These are phyloP conservation scores for Yamadazyma atlantica DNA, from an alignment of 1,139 yeast species.

Conservation along the genomic window DNA sequence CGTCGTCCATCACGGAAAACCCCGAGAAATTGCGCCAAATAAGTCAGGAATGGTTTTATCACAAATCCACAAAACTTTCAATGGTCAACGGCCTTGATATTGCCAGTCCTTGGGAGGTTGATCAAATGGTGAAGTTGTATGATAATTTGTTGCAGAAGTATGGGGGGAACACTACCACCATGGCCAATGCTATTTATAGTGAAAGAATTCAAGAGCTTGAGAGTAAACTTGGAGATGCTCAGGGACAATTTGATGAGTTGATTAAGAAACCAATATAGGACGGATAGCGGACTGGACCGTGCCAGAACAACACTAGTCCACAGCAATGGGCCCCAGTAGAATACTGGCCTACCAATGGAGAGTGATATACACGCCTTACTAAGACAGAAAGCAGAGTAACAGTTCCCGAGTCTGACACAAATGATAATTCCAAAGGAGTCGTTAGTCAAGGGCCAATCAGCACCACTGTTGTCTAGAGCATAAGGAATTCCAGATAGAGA, in stretches of 20 bases:
- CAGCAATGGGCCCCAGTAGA: too few species aligned
- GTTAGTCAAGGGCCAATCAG: too few species aligned
- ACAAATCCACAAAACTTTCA: slow-evolving; percentile 21
- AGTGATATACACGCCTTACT: too few species aligned
- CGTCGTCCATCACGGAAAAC: slow-evolving; percentile 14
- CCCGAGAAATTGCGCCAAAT: slow-evolving; percentile 15
- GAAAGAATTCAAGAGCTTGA: slow-evolving; percentile 20
- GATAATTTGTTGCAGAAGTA: slow-evolving; percentile 17
- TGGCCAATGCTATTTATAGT: slow-evolving; percentile 25
- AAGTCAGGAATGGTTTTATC: slow-evolving; percentile 22
- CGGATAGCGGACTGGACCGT: background rate
- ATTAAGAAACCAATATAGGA: slow-evolving; percentile 2
- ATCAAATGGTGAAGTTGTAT: slow-evolving; percentile 18
- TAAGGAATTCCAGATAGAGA: too few species aligned
- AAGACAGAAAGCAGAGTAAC: too few species aligned
- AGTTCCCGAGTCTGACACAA: too few species aligned
- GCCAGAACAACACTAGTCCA: background rate
- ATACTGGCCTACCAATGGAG: too few species aligned
- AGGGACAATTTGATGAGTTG: slow-evolving; percentile 12
- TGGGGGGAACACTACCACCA: slow-evolving; percentile 23
- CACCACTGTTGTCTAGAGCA: too few species aligned
- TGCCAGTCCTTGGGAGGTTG: slow-evolving; percentile 14
- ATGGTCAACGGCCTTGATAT: slow-evolving; percentile 15
- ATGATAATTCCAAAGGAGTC: too few species aligned
- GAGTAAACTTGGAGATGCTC: slow-evolving; percentile 11